Evolutionary conservation across 108 stramenopile species (phyloP), one percentile per base, ranked within the genome.

Genomic region (Cyclotella atomus): DNA sequence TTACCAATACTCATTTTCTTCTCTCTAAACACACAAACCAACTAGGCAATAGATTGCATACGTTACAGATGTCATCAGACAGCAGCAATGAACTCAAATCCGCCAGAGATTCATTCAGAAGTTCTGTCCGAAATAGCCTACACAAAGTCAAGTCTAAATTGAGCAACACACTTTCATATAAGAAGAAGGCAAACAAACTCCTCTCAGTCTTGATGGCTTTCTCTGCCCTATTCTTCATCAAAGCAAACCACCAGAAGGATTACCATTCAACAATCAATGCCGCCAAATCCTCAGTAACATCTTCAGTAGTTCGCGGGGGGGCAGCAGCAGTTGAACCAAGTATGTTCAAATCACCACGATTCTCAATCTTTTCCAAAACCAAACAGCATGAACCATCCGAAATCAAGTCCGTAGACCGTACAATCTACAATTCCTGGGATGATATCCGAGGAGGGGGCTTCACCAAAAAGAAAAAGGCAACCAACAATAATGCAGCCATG

Each of bases 371-470:
- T 23, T 23, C 52, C 20, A 52, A 52, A 52, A 52, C 20, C n/a
- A 52, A 52, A 52, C 52, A 52, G 21, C 52, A 52, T 23, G 24
- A 16, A 16, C 32, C 56, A 34, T 50, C 77, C 27, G 35, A 61
- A 2, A 12, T 49, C 33, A 21, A 59, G 21, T 59, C 65, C n/a
- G 56, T 71, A 19, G 65, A 67, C 35, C 70, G 77, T 33, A 79
- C 77, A 38, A 79, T 79, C 25, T 61, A 71, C 30, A 65, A 56
- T 33, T 55, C 55, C 46, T 79, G 77, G 77, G 77, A 79, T 36
- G 70, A 65, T 24, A 30, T 72, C 57, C 59, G 70, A 10, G 70
- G 77, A 8, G 70, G 70, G 5, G 64, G 64, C 30, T 54, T 47
- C 43, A 53, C 66, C 44, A 68, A 70, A 55, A 20, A 15, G 34